These are phyloP conservation scores for Neurospora sublineolata DNA, from an alignment of 495 filamentous ascomycete genomes.

Conservation along the genomic window DNA sequence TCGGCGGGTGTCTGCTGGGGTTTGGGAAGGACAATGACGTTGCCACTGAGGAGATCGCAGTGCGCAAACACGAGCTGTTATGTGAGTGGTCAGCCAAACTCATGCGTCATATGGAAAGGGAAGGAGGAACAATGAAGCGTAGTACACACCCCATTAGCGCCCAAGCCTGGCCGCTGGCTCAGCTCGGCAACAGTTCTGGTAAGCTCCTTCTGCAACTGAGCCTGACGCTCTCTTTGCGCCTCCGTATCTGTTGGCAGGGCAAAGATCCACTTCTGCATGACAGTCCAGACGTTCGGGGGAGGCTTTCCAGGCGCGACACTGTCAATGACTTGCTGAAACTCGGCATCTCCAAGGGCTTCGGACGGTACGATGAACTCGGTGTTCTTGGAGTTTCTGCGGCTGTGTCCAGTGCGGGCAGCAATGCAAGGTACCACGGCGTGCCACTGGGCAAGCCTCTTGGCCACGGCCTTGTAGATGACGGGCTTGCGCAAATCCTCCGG, in stretches of 20 bases:
- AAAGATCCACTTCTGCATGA: constrained; percentile 89
- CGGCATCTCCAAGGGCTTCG: constrained; percentile 17
- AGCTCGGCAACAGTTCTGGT: constrained; percentile 54
- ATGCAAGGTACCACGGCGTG: constrained; percentile 68
- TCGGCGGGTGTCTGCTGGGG: constrained; percentile 15
- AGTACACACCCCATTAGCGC: constrained; percentile 54
- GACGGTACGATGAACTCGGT: constrained; percentile 10
- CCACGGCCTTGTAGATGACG: constrained; percentile 70
- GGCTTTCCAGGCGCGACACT: constrained; percentile 49
- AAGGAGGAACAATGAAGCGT: constrained; percentile 1
- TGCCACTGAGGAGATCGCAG: constrained; percentile 88
- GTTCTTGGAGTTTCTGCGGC: constrained; percentile 22
- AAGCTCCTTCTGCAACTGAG: constrained; percentile 63
- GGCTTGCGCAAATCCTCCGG: constrained; percentile 65
- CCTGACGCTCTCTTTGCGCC: constrained; percentile 51
- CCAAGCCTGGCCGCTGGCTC: constrained; percentile 61
- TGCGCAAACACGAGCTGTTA: constrained; percentile 78
- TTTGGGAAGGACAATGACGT: constrained; percentile 74
- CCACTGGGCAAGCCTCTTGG: constrained; percentile 78
- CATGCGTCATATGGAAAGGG: background rate
- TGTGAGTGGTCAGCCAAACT: constrained; percentile 13
- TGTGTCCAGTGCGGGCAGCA: constrained; percentile 24
- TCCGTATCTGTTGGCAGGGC: constrained; percentile 66
- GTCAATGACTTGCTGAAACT: constrained; percentile 37
- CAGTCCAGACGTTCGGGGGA: constrained; percentile 78